phyloP scores from a whole-genome alignment of 106 monocot species.

The Phalaenopsis aphrodite region DNA sequence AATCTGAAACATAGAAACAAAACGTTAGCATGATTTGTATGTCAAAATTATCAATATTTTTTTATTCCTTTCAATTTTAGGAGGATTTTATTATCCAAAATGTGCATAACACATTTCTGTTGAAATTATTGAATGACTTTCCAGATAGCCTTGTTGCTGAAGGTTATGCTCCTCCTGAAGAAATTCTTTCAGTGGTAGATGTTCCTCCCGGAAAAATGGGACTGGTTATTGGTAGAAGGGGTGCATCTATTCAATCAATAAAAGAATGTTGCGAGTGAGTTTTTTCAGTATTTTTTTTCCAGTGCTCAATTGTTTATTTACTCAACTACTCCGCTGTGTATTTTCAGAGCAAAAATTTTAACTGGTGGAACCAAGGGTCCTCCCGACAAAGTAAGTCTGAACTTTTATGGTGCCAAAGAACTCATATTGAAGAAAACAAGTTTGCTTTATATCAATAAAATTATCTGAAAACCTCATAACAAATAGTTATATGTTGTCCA shows the following conservation, averaged over 20 bases:
- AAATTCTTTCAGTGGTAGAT: constrained; percentile 78
- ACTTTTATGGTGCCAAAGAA: background rate
- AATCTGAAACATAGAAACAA: background rate
- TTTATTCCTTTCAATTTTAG: background rate
- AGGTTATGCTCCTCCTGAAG: constrained; percentile 38
- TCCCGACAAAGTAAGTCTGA: constrained; percentile 63
- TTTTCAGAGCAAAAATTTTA: constrained; percentile 72
- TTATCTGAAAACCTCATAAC: background rate
- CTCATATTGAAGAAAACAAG: background rate
- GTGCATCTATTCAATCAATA: constrained; percentile 54
- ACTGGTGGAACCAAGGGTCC: constrained; percentile 80
- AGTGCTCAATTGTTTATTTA: background rate
- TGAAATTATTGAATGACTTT: constrained; percentile 2
- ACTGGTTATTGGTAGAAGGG: constrained; percentile 79
- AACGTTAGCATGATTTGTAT: background rate
- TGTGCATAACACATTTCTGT: background rate
- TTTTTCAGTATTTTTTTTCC: constrained; percentile 4
- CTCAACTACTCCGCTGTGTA: constrained; percentile 3
- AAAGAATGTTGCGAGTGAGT: constrained; percentile 85
- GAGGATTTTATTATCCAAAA: background rate
- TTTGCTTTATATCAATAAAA: background rate
- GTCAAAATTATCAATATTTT: background rate
- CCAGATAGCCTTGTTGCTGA: constrained; percentile 50
- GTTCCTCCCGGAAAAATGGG: constrained; percentile 97
- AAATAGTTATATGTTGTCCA: background rate